A percentile compares a stretch with the other conserved stretches of the same genome.
Conservation (phyloP, 305 asterid species). For the Fraxinus latifolia region DNA sequence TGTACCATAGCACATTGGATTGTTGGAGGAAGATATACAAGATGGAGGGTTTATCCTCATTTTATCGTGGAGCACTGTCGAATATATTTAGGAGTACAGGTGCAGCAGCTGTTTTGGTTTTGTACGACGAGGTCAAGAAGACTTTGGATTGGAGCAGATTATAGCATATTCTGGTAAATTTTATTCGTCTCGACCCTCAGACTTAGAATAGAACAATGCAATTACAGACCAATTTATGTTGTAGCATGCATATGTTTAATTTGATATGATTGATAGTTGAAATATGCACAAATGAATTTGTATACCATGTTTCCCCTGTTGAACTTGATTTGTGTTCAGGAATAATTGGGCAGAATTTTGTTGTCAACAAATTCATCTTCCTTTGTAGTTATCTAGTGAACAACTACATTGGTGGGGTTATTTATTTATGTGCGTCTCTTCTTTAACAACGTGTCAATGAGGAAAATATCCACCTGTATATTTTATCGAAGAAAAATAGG, state of each 20-base stretch:
- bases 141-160: constrained; percentile 87
- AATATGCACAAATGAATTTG: not conserved
- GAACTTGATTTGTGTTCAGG: not conserved
- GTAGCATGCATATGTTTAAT: not conserved
- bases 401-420: not conserved
- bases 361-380: not conserved
- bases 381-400: not conserved
- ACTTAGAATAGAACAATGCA: constrained; percentile 28
- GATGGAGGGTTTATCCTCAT: constrained; percentile 71
- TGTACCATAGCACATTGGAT: constrained; percentile 64
- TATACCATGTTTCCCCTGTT: not conserved
- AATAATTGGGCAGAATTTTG: not conserved
- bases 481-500: not conserved
- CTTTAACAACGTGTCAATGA: not conserved
- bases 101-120: constrained; percentile 86
- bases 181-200: constrained; percentile 3
- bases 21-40: constrained; percentile 78
- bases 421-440: not conserved
- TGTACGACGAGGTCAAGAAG: constrained; percentile 87
- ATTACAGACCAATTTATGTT: constrained; percentile 3
- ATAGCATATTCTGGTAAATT: constrained; percentile 29
- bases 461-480: not conserved
- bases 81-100: constrained; percentile 92
- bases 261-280: constrained; percentile 3
- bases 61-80: constrained; percentile 91